phyloP scores from a whole-genome alignment of 768 basidiomycete genomes.

The Lyophyllum decastes region DNA sequence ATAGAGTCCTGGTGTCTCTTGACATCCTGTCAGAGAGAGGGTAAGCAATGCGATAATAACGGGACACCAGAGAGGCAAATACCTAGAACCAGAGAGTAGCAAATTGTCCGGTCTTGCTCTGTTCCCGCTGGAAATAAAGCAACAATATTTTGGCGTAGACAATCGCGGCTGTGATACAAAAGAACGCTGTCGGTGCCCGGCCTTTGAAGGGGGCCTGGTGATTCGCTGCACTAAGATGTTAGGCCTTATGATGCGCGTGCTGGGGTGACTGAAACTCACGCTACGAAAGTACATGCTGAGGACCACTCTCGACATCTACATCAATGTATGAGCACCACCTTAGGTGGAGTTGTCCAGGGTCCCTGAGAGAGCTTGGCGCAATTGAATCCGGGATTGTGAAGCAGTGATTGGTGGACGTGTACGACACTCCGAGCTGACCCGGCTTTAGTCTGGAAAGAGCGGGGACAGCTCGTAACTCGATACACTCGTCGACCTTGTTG shows the following conservation, averaged over 20 bases:
- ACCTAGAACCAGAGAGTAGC: slow-evolving; percentile 3
- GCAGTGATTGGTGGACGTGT: background rate
- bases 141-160: slow-evolving; percentile 1
- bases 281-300: background rate
- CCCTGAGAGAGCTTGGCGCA: too few relatives aligned
- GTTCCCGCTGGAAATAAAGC: background rate
- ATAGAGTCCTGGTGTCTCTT: background rate
- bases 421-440: background rate
- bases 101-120: slow-evolving; percentile 1
- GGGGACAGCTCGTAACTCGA: background rate
- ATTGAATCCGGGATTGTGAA: background rate
- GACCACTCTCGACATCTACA: slow-evolving; percentile 8
- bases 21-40: background rate
- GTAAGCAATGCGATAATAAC: background rate
- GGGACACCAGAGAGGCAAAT: too few relatives aligned
- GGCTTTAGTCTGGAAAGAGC: background rate
- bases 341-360: too few relatives aligned
- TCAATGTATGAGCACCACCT: background rate
- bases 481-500: background rate
- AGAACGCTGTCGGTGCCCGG: background rate
- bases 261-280: background rate
- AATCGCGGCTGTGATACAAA: background rate
- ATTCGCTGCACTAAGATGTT: background rate
- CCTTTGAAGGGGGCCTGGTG: slow-evolving; percentile 3
- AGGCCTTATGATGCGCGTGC: background rate